These are phyloP conservation scores for Pyrenophora teres DNA, from an alignment of 2,329 filamentous ascomycete genomes.

Conservation along the genomic window DNA sequence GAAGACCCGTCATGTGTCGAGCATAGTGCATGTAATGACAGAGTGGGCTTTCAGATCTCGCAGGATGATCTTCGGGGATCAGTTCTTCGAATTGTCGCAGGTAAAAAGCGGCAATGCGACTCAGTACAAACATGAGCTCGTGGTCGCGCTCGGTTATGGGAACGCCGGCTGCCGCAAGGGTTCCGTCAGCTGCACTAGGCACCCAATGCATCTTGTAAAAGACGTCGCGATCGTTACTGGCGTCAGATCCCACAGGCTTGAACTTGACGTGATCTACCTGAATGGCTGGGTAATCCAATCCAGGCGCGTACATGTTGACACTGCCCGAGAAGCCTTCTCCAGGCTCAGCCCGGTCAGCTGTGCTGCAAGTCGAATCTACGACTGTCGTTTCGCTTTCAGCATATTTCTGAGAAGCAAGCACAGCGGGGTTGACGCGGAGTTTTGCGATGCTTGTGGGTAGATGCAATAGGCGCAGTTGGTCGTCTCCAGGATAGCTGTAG, in stretches of 20 bases:
- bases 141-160: not conserved
- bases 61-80: not conserved
- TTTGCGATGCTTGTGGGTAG: constrained; percentile 20
- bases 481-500: not conserved
- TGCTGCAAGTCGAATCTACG: not conserved
- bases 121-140: not conserved
- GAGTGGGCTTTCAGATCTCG: not conserved
- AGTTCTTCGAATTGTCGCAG: not conserved
- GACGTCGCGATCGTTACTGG: not conserved
- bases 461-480: constrained; percentile 6
- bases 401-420: not conserved
- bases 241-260: not conserved
- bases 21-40: not conserved
- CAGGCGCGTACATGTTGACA: not conserved
- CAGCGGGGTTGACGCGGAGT: constrained; percentile 24
- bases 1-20: not conserved
- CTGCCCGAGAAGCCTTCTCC: not conserved
- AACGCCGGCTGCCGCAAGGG: not conserved
- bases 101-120: not conserved
- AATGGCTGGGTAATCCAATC: not conserved
- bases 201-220: constrained; percentile 2
- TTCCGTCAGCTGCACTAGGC: not conserved
- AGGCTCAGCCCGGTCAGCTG: not conserved
- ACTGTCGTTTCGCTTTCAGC: not conserved
- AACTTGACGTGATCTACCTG: not conserved